Conservation (phyloP, 345 rosid genomes). For the Salix udensis region DNA sequence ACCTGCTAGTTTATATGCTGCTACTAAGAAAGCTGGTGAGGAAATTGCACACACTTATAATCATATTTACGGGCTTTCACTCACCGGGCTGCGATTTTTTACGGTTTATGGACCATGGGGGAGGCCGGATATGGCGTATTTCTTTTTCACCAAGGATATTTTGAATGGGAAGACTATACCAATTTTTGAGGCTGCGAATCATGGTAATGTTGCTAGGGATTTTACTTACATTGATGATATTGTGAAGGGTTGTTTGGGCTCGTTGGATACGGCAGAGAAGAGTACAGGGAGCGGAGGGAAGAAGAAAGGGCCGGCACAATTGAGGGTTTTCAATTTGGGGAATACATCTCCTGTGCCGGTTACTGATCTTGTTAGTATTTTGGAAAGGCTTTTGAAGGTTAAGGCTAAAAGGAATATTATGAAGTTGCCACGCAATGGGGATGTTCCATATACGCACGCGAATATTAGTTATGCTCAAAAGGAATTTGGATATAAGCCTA, state of each 20-base stretch:
- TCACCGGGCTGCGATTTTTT: constrained; percentile 79
- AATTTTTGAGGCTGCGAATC: constrained; percentile 64
- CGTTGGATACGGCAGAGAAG: constrained; percentile 87
- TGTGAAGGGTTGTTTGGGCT: constrained; percentile 79
- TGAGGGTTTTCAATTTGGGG: constrained; percentile 89
- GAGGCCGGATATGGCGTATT: constrained; percentile 92
- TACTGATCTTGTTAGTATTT: constrained; percentile 64
- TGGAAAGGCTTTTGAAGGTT: constrained; percentile 80
- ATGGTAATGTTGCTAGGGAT: constrained; percentile 80
- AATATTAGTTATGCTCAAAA: constrained; percentile 76
- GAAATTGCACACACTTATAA: constrained; percentile 93
- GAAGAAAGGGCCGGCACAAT: constrained; percentile 78
- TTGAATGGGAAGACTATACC: constrained; percentile 63
- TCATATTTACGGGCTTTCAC: constrained; percentile 79
- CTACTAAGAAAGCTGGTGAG: constrained; percentile 89
- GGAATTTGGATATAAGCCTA: constrained; percentile 82
- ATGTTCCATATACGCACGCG: constrained; percentile 88
- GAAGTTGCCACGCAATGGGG: constrained; percentile 89
- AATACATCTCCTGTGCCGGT: constrained; percentile 94
- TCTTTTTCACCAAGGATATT: constrained; percentile 79
- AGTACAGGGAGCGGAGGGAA: constrained; percentile 92
- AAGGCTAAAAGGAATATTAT: constrained; percentile 75
- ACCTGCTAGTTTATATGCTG: constrained; percentile 92
- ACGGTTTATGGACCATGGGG: constrained; percentile 97
- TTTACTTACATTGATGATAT: constrained; percentile 93